Percentiles rank a stretch among this genome's conserved stretches.
These are phyloP conservation scores for Aspergillus terreus DNA, from an alignment of 2,329 filamentous ascomycete genomes.

Conservation along the genomic window DNA sequence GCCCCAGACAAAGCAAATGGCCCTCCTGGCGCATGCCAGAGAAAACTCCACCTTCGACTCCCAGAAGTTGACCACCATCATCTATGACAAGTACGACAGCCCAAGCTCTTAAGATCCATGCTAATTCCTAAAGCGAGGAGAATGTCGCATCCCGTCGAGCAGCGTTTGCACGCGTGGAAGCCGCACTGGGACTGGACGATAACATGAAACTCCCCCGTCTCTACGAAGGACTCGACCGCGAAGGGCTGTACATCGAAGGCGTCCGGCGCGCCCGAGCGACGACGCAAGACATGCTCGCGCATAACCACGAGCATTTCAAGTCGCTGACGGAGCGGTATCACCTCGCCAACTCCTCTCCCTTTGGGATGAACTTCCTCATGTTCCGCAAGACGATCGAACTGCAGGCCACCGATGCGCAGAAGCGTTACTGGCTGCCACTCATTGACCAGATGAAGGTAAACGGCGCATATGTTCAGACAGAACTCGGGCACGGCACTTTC, in stretches of 20 bases:
- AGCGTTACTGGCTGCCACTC: constrained; percentile 47
- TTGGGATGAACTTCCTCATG: constrained; percentile 31
- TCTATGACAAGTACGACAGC: not conserved
- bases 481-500: constrained; percentile 52
- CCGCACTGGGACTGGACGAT: not conserved
- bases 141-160: constrained; percentile 1
- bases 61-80: not conserved
- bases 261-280: not conserved
- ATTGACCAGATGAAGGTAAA: constrained; percentile 50
- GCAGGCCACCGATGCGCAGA: constrained; percentile 47
- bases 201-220: constrained; percentile 3
- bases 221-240: constrained; percentile 1
- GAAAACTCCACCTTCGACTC: not conserved
- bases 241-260: constrained; percentile 1
- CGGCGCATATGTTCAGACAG: constrained; percentile 51
- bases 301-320: constrained; percentile 2
- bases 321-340: constrained; percentile 5
- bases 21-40: not conserved
- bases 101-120: not conserved
- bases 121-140: not conserved
- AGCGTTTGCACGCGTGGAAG: constrained; percentile 1
- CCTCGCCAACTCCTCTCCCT: constrained; percentile 1
- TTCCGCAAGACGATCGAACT: constrained; percentile 49
- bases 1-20: not conserved
- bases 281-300: constrained; percentile 1